Evolutionary conservation across 257 asterid genomes (phyloP), one percentile per base, ranked within the genome.

Genomic region (Cruciata laevipes): DNA sequence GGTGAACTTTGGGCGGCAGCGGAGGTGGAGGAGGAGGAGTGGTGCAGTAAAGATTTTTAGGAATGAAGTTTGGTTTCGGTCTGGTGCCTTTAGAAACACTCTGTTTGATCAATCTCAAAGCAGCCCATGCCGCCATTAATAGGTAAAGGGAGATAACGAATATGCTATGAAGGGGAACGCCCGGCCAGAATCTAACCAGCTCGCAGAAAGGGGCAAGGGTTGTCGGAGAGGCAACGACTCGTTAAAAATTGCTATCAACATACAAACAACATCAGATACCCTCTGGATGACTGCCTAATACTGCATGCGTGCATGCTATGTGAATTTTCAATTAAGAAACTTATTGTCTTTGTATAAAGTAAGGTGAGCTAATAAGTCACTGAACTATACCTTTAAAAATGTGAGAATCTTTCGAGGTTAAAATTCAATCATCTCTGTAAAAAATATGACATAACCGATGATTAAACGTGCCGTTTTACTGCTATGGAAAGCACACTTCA

Each of bases 51-150:
- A 37, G 38, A 9, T 51, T 30, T 65, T 74, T 68, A 2, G 74
- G 27, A 62, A 52, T 35, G 51, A 68, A 16, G 30, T 2, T 27
- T 27, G 30, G 30, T 27, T 63, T 70, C 72, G n/a, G 47, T 69
- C 47, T 27, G 66, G 33, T 70, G n/a, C 30, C 44, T 13, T 20
- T 60, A 49, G 35, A 49, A 35, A 64, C 61, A 65, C 73, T 65
- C 24, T 74, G 67, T 71, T 65, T 68, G 67, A 71, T 37, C 37
- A 71, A 74, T 37, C 40, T 63, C 21, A 61, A 27, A 30, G 52
- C 70, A 67, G 63, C 27, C 76, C 73, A 59, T 44, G 30, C 49
- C 20, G 65, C 75, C 83, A 78, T 78, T 57, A 7, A 33, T n/a
- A n/a, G n/a, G n/a, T n/a, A n/a, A n/a, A n/a, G n/a, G n/a, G n/a